These are phyloP conservation scores for Cymodocea nodosa DNA, from an alignment of 116 monocot species.

Conservation along the genomic window DNA sequence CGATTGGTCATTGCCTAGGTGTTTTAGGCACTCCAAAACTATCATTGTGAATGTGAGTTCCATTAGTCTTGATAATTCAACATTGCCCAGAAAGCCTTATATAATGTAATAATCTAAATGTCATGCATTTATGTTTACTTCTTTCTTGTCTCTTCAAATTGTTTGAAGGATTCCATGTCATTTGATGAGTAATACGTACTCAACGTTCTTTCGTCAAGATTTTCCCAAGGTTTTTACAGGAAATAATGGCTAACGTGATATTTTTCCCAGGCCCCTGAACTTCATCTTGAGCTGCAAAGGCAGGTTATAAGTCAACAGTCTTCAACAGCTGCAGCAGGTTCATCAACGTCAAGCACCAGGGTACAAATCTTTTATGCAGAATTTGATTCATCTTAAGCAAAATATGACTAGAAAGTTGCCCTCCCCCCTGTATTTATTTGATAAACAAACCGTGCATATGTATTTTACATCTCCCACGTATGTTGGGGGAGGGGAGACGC, in stretches of 20 bases:
- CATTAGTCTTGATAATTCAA: no score
- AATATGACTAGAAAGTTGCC: background rate
- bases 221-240: background rate
- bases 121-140: no score
- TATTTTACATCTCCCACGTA: no score
- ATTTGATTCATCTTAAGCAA: background rate
- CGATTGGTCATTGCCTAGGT: no score
- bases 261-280: slow-evolving; percentile 40
- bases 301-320: slow-evolving; percentile 36
- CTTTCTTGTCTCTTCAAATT: no score
- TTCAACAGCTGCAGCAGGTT: slow-evolving; percentile 12
- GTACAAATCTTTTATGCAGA: slow-evolving; percentile 10
- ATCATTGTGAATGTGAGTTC: no score
- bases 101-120: no score
- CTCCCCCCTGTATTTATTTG: background rate
- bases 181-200: background rate
- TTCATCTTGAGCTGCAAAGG: slow-evolving; percentile 50
- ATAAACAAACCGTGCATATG: no score
- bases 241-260: background rate
- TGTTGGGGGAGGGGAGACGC: no score
- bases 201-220: background rate
- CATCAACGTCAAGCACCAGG: slow-evolving; percentile 35
- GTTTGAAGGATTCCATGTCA: background rate
- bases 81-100: no score
- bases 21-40: no score